Conservation (phyloP, 441 rosid species). For the Corymbia calophylla region DNA sequence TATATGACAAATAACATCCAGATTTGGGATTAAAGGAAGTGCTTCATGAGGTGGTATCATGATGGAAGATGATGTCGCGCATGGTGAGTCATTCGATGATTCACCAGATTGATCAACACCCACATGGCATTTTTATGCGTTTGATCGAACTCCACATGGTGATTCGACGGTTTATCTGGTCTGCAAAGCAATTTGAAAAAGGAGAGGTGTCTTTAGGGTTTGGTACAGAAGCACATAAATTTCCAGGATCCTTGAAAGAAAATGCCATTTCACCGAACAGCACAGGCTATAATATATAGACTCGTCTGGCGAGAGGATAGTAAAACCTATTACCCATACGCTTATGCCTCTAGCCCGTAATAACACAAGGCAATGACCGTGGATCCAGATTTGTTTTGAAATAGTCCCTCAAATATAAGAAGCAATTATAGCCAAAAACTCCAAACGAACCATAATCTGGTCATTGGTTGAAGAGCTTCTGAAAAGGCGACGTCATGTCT, state of each 20-base stretch:
- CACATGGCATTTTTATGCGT: neutral
- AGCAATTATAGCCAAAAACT: neutral
- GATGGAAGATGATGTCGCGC: neutral
- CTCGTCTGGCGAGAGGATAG: neutral
- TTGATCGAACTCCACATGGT: neutral
- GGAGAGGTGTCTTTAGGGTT: neutral
- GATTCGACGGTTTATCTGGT: neutral
- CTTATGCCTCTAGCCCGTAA: neutral
- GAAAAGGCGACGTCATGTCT: neutral
- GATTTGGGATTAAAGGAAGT: neutral
- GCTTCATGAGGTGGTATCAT: neutral
- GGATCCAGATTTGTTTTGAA: neutral
- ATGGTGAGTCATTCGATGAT: neutral
- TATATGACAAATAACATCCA: neutral
- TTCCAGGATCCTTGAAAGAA: neutral
- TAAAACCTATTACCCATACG: neutral
- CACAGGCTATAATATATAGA: neutral
- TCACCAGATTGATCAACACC: neutral
- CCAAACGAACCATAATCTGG: neutral
- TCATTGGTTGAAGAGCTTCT: neutral
- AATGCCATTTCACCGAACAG: neutral
- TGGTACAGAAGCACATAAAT: neutral
- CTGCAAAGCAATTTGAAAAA: neutral
- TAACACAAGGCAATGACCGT: neutral
- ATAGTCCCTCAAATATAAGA: neutral